Evolutionary conservation across 2,329 filamentous ascomycete genomes (phyloP).

Genomic region (Hawksworthiomyces lignivorus): DNA sequence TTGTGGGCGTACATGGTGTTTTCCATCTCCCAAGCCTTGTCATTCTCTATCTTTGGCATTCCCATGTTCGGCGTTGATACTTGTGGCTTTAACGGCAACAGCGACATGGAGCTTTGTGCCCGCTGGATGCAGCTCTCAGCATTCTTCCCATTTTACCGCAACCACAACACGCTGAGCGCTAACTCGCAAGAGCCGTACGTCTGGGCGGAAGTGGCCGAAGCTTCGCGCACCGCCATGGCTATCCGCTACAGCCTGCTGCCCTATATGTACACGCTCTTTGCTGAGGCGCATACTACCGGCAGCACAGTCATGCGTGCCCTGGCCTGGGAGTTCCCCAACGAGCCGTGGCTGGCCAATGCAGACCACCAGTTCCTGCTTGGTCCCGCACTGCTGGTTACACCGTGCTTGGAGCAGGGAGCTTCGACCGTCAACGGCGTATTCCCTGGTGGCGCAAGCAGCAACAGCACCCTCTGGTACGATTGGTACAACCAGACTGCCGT

Average conservation of each 20-base stretch:
- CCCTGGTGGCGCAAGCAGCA: conserved; percentile 33
- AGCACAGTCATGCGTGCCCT: conserved; percentile 61
- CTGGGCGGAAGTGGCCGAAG: conserved; percentile 55
- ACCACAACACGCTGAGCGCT: conserved; percentile 45
- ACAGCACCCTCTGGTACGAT: conserved; percentile 59
- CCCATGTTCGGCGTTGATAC: conserved; percentile 67
- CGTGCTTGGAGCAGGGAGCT: conserved; percentile 37
- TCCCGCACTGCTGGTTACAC: conserved; percentile 38
- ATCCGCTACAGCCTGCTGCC: conserved; percentile 74
- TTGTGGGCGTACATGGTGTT: conserved; percentile 51
- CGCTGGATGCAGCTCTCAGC: conserved; percentile 70
- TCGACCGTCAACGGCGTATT: conserved; percentile 37
- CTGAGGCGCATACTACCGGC: conserved; percentile 52
- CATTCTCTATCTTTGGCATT: conserved; percentile 59
- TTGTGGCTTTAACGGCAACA: conserved; percentile 65
- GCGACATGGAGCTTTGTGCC: conserved; percentile 61
- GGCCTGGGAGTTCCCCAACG: conserved; percentile 61
- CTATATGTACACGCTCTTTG: conserved; percentile 69
- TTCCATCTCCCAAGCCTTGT: conserved; percentile 50
- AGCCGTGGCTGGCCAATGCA: conserved; percentile 35
- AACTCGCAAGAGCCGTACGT: conserved; percentile 63
- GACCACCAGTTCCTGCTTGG: conserved; percentile 47
- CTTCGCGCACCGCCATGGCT: conserved; percentile 60
- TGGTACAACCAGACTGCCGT: conserved; percentile 64
- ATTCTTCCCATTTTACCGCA: conserved; percentile 68